Evolutionary conservation across 768 basidiomycete species (phyloP), one percentile per base, ranked within the genome.

Genomic region (Mycena epipterygia): DNA sequence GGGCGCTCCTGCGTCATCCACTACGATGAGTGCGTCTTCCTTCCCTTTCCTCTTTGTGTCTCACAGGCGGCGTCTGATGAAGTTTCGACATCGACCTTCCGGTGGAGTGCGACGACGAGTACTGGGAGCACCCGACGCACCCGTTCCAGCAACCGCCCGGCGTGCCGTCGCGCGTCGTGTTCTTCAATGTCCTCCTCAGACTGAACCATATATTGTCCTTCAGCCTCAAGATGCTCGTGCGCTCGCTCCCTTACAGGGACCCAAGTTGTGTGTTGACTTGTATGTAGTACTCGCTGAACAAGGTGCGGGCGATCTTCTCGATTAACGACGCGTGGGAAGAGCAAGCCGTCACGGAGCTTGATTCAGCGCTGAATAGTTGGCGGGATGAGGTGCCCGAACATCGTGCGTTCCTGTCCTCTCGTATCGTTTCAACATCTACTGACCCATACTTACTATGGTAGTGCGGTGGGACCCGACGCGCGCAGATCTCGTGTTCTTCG

Each of bases 301-400:
- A 89, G 74, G 84, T 87, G 2, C 87, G 87, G 74, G 79, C 88
- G 5, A 77, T 89, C 9, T 79, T 88, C 27, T 85, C 84, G 49
- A 80, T 82, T 17, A 82, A 89, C 1, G 67, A 81, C 69, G 68
- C 88, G 59, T 93, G 90, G 79, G 89, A 91, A 64, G 87, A 91
- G 68, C 84, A 87, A 46, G 85, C 89, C n/a, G 89, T 95, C 6
- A 87, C 90, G 9, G 91, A 93, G 61, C 82, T 95, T 5, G 94
- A 95, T 79, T 91, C 91, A 4, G 88, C 89, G 4, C 81, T 95
- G 74, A 94, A 94, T 73, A 85, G 87, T 17, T 95, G 94, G 94
- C 86, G 30, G 0, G 67, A 53, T n/a, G 29, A 29, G n/a, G 29
- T 68, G 0, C 58, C 67, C 9, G 51, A 84, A 25, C 89, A 90